phyloP scores from a whole-genome alignment of 1,284 basidiomycete species.

The Agaricales sp. region DNA sequence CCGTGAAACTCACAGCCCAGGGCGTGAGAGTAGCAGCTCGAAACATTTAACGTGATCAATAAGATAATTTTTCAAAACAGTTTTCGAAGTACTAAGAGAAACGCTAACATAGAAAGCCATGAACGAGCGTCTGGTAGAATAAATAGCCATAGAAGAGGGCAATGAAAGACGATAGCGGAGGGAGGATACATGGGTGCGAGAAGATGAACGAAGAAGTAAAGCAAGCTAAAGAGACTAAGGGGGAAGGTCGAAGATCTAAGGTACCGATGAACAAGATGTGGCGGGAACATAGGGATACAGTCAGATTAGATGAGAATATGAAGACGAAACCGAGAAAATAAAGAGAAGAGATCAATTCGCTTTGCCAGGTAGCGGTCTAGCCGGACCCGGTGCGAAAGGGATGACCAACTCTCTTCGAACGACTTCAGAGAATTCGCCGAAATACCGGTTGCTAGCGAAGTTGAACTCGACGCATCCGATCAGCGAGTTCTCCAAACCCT shows the following conservation, averaged over 20 bases:
- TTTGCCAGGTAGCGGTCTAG: not conserved
- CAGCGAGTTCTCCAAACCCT: not conserved
- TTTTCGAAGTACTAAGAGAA: too few relatives aligned
- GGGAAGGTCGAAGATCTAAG: not conserved
- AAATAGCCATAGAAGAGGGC: not conserved
- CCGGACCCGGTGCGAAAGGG: not conserved
- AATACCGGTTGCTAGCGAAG: not conserved
- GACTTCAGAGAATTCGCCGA: not conserved
- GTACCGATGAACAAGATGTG: not conserved
- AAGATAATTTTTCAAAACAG: too few relatives aligned
- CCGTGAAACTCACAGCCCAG: too few relatives aligned
- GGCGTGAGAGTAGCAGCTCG: too few relatives aligned
- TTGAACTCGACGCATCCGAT: constrained; percentile 2
- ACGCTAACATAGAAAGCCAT: not conserved
- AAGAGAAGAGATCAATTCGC: not conserved
- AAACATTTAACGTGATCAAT: too few relatives aligned
- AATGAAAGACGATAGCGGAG: too few relatives aligned
- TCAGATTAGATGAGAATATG: not conserved
- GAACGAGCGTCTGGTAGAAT: not conserved
- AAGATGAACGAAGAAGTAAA: not conserved
- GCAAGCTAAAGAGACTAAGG: not conserved
- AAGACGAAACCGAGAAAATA: not conserved
- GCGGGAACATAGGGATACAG: too few relatives aligned
- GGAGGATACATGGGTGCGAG: too few relatives aligned
- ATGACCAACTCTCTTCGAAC: constrained; percentile 2